phyloP scores from a whole-genome alignment of 2,329 filamentous ascomycete species.

The Amauroascus verrucosus region DNA sequence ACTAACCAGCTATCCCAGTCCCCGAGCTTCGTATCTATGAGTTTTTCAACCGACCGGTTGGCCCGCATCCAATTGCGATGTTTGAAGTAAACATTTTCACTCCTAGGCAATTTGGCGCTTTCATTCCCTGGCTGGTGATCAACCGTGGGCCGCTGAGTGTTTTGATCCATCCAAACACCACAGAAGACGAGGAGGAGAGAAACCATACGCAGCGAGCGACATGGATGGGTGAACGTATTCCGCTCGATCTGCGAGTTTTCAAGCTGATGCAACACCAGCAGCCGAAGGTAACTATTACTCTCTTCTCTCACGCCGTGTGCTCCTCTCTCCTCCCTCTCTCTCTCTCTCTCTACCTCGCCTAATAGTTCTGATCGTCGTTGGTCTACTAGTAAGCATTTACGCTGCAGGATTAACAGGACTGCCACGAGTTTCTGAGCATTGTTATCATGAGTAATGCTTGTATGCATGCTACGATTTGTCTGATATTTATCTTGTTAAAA shows the following conservation, averaged over 20 bases:
- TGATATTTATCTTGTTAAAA: neutral
- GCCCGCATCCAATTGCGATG: conserved; percentile 66
- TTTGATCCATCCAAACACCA: conserved; percentile 72
- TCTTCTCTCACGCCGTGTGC: neutral
- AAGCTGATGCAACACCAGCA: conserved; percentile 16
- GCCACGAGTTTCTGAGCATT: neutral
- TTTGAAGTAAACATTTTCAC: conserved; percentile 87
- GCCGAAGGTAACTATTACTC: conserved; percentile 19
- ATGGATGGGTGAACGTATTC: conserved; percentile 39
- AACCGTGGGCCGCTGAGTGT: conserved; percentile 70
- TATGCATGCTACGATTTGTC: neutral
- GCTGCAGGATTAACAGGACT: neutral
- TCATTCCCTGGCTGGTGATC: conserved; percentile 73
- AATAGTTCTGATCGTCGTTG: neutral
- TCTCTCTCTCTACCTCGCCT: neutral
- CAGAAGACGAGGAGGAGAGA: conserved; percentile 42
- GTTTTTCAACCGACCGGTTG: conserved; percentile 66
- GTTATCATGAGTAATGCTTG: neutral
- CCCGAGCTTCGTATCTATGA: conserved; percentile 74
- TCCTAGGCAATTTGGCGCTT: conserved; percentile 79
- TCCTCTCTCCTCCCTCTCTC: neutral
- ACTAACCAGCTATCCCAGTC: conserved; percentile 41
- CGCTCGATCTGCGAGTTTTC: conserved; percentile 34
- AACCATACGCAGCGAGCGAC: conserved; percentile 38
- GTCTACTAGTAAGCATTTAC: neutral